Evolutionary conservation across 331 rosid genomes (phyloP), one percentile per base, ranked within the genome.

Genomic region (Prunus yedoensis): DNA sequence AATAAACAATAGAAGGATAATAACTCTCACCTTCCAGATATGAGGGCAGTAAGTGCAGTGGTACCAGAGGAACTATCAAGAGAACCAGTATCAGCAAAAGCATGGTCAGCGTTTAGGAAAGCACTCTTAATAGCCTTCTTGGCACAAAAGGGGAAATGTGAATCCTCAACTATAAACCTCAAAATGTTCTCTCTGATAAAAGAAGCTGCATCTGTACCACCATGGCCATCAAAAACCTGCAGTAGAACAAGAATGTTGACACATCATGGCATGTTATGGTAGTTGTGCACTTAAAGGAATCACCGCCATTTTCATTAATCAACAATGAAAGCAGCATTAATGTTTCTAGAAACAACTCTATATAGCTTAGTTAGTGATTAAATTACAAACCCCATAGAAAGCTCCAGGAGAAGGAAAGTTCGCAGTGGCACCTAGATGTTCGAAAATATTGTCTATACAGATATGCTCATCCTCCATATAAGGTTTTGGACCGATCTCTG

Each of bases 391-490:
- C 87, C 87, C 87, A 52, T 83, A 83, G 66, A 83, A 83, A 51
- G 87, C 84, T 66, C 87, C 83, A 1, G 87, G 79, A 60, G 77
- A 74, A 65, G 81, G 75, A 54, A 79, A 79, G 78, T 83, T 57
- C 17, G n/a, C 63, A 23, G 77, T 64, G 41, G 83, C 52, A 47
- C 81, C 84, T 30, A 79, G 80, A 76, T 79, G 82, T 13, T 66
- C 76, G 7, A 70, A 32, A 58, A 83, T 77, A 61, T 79, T 74
- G 51, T 83, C 87, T n/a, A 83, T 72, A 59, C 87, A 60, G 30
- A 83, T 23, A 66, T 83, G 87, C 78, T 83, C 87, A n/a, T 83
- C 87, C 77, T 83, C 87, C 87, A 83, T 83, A 61, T 17, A 79
- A 59, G 62, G 79, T 47, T 79, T 79, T 11, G 87, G 73, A 61